Evolutionary conservation across 2,329 filamentous ascomycete species (phyloP), one percentile per base, ranked within the genome.

Genomic region (Neurospora crassa): DNA sequence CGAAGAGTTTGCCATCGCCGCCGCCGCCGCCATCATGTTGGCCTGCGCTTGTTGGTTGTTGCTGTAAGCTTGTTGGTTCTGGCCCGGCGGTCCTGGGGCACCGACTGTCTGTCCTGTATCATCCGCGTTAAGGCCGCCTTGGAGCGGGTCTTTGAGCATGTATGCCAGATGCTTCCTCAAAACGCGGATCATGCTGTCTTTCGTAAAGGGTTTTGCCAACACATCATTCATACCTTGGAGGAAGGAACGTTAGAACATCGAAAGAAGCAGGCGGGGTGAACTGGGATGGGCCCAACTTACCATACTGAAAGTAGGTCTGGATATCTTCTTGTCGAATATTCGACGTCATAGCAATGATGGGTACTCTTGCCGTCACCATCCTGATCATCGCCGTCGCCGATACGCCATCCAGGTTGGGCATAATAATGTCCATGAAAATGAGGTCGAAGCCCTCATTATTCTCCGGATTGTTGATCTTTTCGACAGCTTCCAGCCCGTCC

Each of bases 281-380:
- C 3, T 40, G 41, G 40, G 59, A 53, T 10, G 41, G 42, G 45
- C n/a, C 37, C 16, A 4, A 81, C 91, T 84, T 87, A 96, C 94
- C 96, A 82, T 97, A 94, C 77, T 95, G 91, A 83, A 97, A 98
- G 79, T 99, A 99, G 83, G 96, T 94, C 70, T 95, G 92, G 73
- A 98, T 96, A 79, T 99, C 96, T 77, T 97, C 95, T 73, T 93
- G 94, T 74, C 96, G 89, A 74, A 99, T 98, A 79, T 98, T 99
- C 3, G 95, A 97, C 3, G 96, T 99, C 96, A 99, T 98, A 67
- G 96, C 96, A 72, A 99, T 93, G 77, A 99, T 96, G 0, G 96
- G 96, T 24, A 92, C 90, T 6, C 90, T 88, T 45, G 89, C 88
- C 74, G 94, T 90, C 73, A 95, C 93, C 78, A 97, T 92, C 70